Evolutionary conservation across 2,329 filamentous ascomycete species (phyloP).

Genomic region (Niveomyces coronatus): DNA sequence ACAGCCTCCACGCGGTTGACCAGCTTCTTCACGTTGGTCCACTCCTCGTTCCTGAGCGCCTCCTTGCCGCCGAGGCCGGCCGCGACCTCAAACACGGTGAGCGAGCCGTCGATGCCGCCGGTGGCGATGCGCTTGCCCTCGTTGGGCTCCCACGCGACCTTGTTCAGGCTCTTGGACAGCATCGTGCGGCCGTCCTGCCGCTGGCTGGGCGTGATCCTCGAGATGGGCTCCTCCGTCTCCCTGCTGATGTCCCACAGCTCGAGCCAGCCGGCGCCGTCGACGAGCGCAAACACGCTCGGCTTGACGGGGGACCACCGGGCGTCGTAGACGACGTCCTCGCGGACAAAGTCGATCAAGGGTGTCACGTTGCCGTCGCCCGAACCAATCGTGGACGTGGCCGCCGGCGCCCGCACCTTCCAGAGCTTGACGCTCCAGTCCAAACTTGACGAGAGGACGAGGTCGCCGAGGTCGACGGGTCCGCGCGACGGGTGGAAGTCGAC

Average conservation of each 20-base stretch:
- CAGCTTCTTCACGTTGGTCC: constrained; percentile 85
- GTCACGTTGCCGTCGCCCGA: constrained; percentile 44
- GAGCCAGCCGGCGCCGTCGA: constrained; percentile 83
- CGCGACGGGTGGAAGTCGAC: constrained; percentile 90
- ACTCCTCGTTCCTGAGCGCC: constrained; percentile 74
- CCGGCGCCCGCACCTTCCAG: constrained; percentile 84
- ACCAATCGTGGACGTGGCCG: constrained; percentile 54
- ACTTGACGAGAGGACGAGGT: constrained; percentile 83
- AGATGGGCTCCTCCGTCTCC: constrained; percentile 85
- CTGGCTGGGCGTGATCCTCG: constrained; percentile 62
- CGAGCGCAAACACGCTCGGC: constrained; percentile 86
- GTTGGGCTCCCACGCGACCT: constrained; percentile 83
- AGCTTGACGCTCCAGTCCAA: constrained; percentile 96
- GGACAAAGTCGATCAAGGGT: constrained; percentile 79
- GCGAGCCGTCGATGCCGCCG: constrained; percentile 80
- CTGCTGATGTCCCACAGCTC: constrained; percentile 94
- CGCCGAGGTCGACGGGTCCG: constrained; percentile 87
- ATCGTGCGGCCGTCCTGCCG: constrained; percentile 56
- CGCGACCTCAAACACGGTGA: constrained; percentile 90
- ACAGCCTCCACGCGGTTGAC: constrained; percentile 62
- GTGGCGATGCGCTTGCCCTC: constrained; percentile 83
- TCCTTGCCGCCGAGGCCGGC: constrained; percentile 76
- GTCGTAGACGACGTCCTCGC: constrained; percentile 95
- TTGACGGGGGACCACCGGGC: constrained; percentile 91
- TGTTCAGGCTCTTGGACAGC: constrained; percentile 81